phyloP scores from a whole-genome alignment of 441 rosid genomes.

The Raphanus hybrid region DNA sequence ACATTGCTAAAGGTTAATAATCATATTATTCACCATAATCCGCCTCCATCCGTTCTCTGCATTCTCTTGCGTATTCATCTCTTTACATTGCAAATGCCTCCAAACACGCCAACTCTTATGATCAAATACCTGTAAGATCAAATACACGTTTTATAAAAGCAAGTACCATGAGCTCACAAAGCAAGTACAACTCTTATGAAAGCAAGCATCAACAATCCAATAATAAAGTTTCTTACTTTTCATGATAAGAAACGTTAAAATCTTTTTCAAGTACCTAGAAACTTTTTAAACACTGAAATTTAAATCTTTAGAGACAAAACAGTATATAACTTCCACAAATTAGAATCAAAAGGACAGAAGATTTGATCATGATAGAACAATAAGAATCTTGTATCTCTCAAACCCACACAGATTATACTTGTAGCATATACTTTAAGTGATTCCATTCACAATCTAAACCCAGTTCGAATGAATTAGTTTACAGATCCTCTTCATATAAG shows the following conservation, averaged over 20 bases:
- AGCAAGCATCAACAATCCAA: background rate
- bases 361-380: conserved; percentile 5
- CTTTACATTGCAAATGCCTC: no score
- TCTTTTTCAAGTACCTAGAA: background rate
- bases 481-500: background rate
- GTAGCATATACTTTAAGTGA: background rate
- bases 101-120: no score
- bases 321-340: no score
- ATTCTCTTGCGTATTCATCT: no score
- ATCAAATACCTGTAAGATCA: no score
- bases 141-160: no score
- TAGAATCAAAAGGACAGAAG: background rate
- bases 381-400: conserved; percentile 2
- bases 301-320: background rate
- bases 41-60: no score
- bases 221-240: background rate
- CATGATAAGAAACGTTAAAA: background rate
- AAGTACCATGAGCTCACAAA: conserved; percentile 18
- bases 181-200: conserved; percentile 49
- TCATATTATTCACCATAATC: no score
- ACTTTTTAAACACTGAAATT: background rate
- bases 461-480: conserved; percentile 1
- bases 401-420: background rate
- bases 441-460: background rate
- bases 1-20: no score